Percentiles rank a stretch among this genome's conserved stretches.
phyloP scores from a whole-genome alignment of 306 rosid genomes.

The Cicer pinnatifidum region DNA sequence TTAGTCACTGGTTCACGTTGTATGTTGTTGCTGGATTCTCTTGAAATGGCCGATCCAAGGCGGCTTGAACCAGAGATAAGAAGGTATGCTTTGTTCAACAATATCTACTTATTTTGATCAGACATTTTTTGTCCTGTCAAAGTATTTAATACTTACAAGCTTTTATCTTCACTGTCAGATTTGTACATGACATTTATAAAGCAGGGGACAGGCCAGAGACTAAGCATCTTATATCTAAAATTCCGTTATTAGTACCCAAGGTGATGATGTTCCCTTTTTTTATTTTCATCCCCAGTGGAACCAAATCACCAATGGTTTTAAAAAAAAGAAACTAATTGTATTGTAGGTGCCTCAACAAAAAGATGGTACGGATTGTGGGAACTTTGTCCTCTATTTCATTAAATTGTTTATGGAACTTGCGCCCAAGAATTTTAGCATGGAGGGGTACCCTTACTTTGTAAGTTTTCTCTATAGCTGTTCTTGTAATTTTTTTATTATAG shows the following conservation, averaged over 20 bases:
- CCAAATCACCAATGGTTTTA: constrained; percentile 14
- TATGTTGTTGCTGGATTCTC: constrained; percentile 85
- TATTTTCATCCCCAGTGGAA: constrained; percentile 11
- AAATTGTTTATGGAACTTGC: constrained; percentile 62
- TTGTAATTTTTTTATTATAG: constrained; percentile 10
- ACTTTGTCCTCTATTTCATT: constrained; percentile 75
- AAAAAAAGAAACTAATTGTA: constrained; percentile 6
- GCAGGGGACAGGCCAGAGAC: constrained; percentile 58
- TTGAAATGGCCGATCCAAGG: constrained; percentile 61
- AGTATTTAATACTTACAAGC: constrained; percentile 21
- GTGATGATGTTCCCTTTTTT: constrained; percentile 30
- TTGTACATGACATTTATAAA: constrained; percentile 66
- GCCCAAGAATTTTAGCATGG: constrained; percentile 62
- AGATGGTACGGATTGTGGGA: constrained; percentile 74
- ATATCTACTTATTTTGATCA: constrained; percentile 26
- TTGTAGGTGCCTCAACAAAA: constrained; percentile 84
- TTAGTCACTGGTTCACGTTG: constrained; percentile 59
- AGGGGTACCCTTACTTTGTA: constrained; percentile 76
- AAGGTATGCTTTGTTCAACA: constrained; percentile 53
- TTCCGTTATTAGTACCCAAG: constrained; percentile 75
- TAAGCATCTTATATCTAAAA: constrained; percentile 38
- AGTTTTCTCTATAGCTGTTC: constrained; percentile 41
- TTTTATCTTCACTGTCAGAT: constrained; percentile 52
- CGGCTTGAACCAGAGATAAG: constrained; percentile 75
- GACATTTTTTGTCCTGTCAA: background rate